Conservation (phyloP, 306 rosid species). For the Acacia melanoxylon region DNA sequence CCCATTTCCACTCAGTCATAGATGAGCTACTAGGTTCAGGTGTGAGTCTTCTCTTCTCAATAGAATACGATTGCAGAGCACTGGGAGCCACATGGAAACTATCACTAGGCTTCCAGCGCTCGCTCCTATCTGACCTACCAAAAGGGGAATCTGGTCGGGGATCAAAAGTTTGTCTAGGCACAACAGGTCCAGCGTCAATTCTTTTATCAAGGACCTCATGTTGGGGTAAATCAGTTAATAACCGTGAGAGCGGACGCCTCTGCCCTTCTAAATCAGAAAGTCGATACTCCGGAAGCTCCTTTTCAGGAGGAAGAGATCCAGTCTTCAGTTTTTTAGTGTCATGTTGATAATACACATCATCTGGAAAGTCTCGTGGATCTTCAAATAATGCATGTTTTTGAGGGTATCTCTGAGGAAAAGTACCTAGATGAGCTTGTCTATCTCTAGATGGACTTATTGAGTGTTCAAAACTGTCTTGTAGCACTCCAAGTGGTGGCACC, state of each 20-base stretch:
- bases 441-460: constrained; percentile 62
- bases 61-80: constrained; percentile 49
- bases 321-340: constrained; percentile 72
- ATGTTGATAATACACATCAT: constrained; percentile 49
- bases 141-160: constrained; percentile 44
- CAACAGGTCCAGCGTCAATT: constrained; percentile 53
- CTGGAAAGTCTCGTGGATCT: constrained; percentile 66
- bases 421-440: constrained; percentile 46
- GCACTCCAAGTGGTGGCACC: constrained; percentile 47
- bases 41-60: constrained; percentile 59
- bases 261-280: constrained; percentile 65
- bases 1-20: constrained; percentile 91
- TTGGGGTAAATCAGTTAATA: constrained; percentile 50
- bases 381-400: constrained; percentile 56
- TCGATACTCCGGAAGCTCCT: constrained; percentile 85
- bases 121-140: constrained; percentile 55
- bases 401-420: constrained; percentile 53
- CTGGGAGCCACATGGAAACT: constrained; percentile 50
- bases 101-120: constrained; percentile 71
- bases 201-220: constrained; percentile 50
- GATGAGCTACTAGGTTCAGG: constrained; percentile 71
- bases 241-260: constrained; percentile 50
- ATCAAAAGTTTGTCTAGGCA: constrained; percentile 59
- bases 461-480: constrained; percentile 61
- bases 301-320: constrained; percentile 52